Evolutionary conservation across 1,284 basidiomycete genomes (phyloP), one percentile per base, ranked within the genome.

Genomic region (Moesziomyces globuligerus): DNA sequence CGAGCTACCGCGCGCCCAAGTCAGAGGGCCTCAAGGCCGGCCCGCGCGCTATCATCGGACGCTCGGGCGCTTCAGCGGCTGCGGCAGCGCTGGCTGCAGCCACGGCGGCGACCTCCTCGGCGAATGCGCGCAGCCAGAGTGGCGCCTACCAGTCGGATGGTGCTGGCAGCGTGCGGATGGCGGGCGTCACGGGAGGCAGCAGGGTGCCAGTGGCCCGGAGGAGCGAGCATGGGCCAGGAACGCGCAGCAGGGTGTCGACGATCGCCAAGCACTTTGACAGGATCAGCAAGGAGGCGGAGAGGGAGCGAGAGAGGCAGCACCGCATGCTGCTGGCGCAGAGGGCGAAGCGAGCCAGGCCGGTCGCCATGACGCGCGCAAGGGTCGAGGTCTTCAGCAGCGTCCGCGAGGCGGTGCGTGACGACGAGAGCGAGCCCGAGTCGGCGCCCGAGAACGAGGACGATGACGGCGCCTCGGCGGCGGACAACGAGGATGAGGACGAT

Each of bases 321-420:
- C 82, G 84, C n/a, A 75, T 86, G 15, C 23, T 72, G 47, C 47
- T 72, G 23, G 64, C 65, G 15, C 70, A 68, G 24, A 47, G 65
- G 0, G 65, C 65, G 10, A 68, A 65, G 45, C 88, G 92, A 40
- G 92, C 93, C n/a, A 89, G 95, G 36, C 95, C 96, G 2, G 93
- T 98, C 8, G 91, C 91, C 7, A 90, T 90, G 29, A 91, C 94
- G 4, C 88, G 90, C 51, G 93, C 93, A 7, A 93, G 90, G 61
- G 92, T 98, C 0, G 90, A 94, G 79, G 89, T 98, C 36, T 88
- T 97, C 43, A 90, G 92, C 70, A 96, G 92, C 75, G 88, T 97
- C 66, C 90, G 92, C 77, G 94, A 97, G 76, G 94, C 92, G 0
- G 92, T 97, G 75, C 88, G 88, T 59, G 94, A 96, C 76, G 91